Evolutionary conservation across 805 yeast species (phyloP).

Genomic region (Scheffersomyces lignosus): DNA sequence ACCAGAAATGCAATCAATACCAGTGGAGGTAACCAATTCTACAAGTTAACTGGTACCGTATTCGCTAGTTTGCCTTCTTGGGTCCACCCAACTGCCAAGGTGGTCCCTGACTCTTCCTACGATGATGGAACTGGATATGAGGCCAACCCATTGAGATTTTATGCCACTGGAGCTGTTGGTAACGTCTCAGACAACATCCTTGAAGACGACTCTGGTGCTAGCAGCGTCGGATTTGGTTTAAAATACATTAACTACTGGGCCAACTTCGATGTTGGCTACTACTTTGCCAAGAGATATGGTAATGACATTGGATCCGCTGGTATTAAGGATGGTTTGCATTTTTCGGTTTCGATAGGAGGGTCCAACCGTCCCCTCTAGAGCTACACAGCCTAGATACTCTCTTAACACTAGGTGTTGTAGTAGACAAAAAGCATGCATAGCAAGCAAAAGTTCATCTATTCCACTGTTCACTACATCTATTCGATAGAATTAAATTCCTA

Average conservation of each 20-base stretch:
- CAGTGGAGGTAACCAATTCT: slow-evolving; percentile 68
- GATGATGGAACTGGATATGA: slow-evolving; percentile 16
- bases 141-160: slow-evolving; percentile 46
- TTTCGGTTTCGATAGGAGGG: slow-evolving; percentile 41
- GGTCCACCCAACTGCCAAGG: slow-evolving; percentile 17
- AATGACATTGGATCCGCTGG: slow-evolving; percentile 19
- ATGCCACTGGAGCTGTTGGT: slow-evolving; percentile 68
- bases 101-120: slow-evolving; percentile 1
- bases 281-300: slow-evolving; percentile 24
- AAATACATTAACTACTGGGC: slow-evolving; percentile 42
- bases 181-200: slow-evolving; percentile 40
- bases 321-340: slow-evolving; percentile 39
- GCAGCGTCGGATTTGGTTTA: slow-evolving; percentile 37
- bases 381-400: no score
- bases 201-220: slow-evolving; percentile 18
- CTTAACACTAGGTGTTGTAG: no score
- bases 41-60: slow-evolving; percentile 58
- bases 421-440: no score
- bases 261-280: slow-evolving; percentile 42
- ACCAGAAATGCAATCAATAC: slow-evolving; percentile 67
- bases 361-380: slow-evolving; percentile 17
- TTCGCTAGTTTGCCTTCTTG: slow-evolving; percentile 57
- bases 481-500: no score
- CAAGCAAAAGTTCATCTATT: no score
- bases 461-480: no score